Conservation (phyloP, 306 rosid species). For the Gynostemma pentaphyllum region DNA sequence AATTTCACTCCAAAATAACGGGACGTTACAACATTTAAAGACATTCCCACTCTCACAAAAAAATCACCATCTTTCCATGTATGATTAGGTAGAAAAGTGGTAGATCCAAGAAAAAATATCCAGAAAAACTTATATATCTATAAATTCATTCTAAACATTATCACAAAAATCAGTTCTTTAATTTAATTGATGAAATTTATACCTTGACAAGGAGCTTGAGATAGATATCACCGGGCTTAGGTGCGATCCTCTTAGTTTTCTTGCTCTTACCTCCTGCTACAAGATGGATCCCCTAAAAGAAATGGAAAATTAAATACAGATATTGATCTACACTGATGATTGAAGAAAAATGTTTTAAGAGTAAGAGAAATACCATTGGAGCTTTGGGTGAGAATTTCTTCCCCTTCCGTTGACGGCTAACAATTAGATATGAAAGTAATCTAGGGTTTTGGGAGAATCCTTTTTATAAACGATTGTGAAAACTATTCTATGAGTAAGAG, state of each 20-base stretch:
- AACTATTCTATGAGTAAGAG: too few relatives aligned
- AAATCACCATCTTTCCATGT: background rate
- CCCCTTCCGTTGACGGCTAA: background rate
- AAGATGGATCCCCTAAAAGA: constrained; percentile 60
- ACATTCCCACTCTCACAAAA: background rate
- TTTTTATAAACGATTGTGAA: background rate
- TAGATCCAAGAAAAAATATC: too few relatives aligned
- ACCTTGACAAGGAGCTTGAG: constrained; percentile 72
- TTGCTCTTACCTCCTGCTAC: constrained; percentile 78
- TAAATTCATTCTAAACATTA: too few relatives aligned
- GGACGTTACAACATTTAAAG: too few relatives aligned
- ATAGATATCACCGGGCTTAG: constrained; percentile 62
- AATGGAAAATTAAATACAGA: background rate
- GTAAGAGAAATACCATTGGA: constrained; percentile 1
- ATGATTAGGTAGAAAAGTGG: background rate
- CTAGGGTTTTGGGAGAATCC: background rate
- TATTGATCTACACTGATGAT: background rate
- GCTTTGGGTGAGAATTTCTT: background rate
- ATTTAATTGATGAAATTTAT: too few relatives aligned
- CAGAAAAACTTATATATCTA: too few relatives aligned
- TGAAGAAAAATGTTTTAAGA: background rate
- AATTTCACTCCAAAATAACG: too few relatives aligned
- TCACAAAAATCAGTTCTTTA: too few relatives aligned
- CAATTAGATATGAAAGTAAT: background rate
- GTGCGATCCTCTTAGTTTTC: constrained; percentile 58